Base-by-base conservation (phyloP, 139 green algal species). In the Micractinium conductrix region DNA sequence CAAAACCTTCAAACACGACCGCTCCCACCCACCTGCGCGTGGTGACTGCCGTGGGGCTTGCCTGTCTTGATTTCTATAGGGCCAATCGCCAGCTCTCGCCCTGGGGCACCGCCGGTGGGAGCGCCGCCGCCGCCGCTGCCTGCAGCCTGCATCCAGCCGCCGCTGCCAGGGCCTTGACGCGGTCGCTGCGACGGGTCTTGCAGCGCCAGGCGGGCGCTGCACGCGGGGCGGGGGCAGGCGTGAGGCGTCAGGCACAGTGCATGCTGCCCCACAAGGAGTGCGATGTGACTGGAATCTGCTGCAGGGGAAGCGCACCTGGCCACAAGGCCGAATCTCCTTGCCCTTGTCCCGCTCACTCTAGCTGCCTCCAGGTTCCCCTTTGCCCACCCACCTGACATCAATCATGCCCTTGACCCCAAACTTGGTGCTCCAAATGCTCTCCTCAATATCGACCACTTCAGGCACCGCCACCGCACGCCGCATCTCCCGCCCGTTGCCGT, bases 31-130 rank as follows among this genome's bases (percentile, higher is more conserved):
- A 96, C 93, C 92, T 98, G 95, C 14, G 92, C 93, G 6, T 79
- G 68, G 86, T 98, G 94, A 35, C 74, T 88, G 35, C 90, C 78
- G 79, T 94, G 90, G 17, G 90, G 55, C 58, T 92, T 93, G 7
- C 96, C 97, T 28, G 93, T 98, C 90, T 99, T 99, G 89, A 98
- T 94, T 86, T 99, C 97, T 75, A 99, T 93, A 0, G 97, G 97
- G n/a, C 90, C 91, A 69, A 99, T 83, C 24, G 30, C 50, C 38
- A 37, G 35, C 79, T 83, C 26, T 26, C 42, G 19, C n/a, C 26
- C 71, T 35, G 73, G 43, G 12, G n/a, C 53, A 22, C 26, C 33
- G 72, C 63, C 42, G 17, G 53, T 44, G 75, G 65, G 35, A 38
- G 67, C 8, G 70, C 78, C 22, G 45, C 78, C 58, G 6, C 24